Evolutionary conservation across 441 rosid genomes (phyloP).

Genomic region (Arabidopsis lyrata): DNA sequence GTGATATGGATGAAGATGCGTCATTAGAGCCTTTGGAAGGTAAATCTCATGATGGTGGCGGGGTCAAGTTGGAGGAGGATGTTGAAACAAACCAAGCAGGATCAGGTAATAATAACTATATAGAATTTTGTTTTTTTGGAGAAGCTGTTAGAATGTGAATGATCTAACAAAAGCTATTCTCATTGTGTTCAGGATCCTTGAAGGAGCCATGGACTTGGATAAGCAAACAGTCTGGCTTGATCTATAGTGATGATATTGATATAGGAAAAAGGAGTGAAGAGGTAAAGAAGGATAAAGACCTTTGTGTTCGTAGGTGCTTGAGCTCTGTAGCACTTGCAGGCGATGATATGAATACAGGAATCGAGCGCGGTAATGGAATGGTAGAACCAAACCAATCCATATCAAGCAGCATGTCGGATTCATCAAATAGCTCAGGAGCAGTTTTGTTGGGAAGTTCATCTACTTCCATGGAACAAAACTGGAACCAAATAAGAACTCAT

Average conservation of each 20-base stretch:
- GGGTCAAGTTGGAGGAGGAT: slow-evolving; percentile 38
- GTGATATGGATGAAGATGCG: slow-evolving; percentile 48
- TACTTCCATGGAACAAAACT: slow-evolving; percentile 63
- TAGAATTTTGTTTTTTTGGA: slow-evolving; percentile 24
- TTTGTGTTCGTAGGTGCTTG: slow-evolving; percentile 47
- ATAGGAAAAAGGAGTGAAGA: slow-evolving; percentile 45
- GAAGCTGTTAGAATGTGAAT: slow-evolving; percentile 17
- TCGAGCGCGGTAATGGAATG: slow-evolving; percentile 47
- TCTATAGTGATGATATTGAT: slow-evolving; percentile 38
- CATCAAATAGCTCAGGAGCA: slow-evolving; percentile 71
- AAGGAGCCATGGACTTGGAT: slow-evolving; percentile 48
- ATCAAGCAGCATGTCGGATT: slow-evolving; percentile 68
- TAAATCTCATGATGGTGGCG: slow-evolving; percentile 11
- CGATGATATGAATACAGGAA: slow-evolving; percentile 47
- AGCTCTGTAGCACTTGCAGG: slow-evolving; percentile 52
- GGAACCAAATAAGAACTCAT: slow-evolving; percentile 48
- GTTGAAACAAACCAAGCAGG: slow-evolving; percentile 1
- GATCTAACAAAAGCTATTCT: slow-evolving; percentile 37
- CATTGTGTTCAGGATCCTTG: slow-evolving; percentile 43
- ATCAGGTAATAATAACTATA: slow-evolving; percentile 29
- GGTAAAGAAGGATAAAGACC: slow-evolving; percentile 49
- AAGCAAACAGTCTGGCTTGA: slow-evolving; percentile 34
- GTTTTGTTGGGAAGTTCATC: slow-evolving; percentile 57
- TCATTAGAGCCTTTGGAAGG: slow-evolving; percentile 49
- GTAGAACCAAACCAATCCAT: slow-evolving; percentile 56